Evolutionary conservation across 1,284 basidiomycete genomes (phyloP).

Genomic region (Ustilago lituana): DNA sequence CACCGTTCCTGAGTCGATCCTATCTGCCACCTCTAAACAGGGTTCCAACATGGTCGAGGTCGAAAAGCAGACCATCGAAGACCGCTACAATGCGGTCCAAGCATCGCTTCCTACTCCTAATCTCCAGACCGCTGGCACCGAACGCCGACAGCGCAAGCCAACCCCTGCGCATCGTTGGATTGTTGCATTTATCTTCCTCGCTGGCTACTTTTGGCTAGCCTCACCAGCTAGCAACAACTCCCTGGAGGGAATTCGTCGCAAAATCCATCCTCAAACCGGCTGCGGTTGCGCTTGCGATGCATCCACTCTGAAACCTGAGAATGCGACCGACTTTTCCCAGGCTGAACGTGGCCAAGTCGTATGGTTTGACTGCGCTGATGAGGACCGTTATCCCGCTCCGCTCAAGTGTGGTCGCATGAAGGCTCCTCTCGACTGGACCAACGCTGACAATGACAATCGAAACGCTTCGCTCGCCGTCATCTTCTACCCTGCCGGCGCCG

Average conservation of each 20-base stretch:
- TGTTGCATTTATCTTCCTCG: conserved; percentile 5
- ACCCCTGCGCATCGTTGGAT: conserved; percentile 24
- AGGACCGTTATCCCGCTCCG: conserved; percentile 32
- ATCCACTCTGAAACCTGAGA: conserved; percentile 22
- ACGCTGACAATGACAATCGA: conserved; percentile 35
- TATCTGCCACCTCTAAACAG: too few species aligned
- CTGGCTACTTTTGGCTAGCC: conserved; percentile 22
- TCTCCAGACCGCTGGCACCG: conserved; percentile 3
- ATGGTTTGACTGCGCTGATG: conserved; percentile 43
- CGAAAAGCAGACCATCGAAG: conserved; percentile 25
- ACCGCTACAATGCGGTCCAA: conserved; percentile 36
- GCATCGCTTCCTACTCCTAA: conserved; percentile 19
- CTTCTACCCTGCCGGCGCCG: conserved; percentile 51
- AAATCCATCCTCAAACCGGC: conserved; percentile 9
- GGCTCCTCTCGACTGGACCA: conserved; percentile 53
- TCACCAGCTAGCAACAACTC: conserved; percentile 15
- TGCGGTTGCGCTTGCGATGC: conserved; percentile 15
- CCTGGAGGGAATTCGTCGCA: conserved; percentile 15
- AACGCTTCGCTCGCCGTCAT: conserved; percentile 51
- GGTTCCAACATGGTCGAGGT: conserved; percentile 20
- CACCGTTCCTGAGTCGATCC: neutral
- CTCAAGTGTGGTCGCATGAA: conserved; percentile 52
- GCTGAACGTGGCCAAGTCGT: conserved; percentile 37
- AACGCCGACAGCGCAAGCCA: conserved; percentile 17
- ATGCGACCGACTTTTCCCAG: conserved; percentile 45